A percentile compares a stretch with the other conserved stretches of the same genome.
Evolutionary conservation across 2,329 filamentous ascomycete species (phyloP).

Genomic region (Phaeosphaeriaceae sp.): DNA sequence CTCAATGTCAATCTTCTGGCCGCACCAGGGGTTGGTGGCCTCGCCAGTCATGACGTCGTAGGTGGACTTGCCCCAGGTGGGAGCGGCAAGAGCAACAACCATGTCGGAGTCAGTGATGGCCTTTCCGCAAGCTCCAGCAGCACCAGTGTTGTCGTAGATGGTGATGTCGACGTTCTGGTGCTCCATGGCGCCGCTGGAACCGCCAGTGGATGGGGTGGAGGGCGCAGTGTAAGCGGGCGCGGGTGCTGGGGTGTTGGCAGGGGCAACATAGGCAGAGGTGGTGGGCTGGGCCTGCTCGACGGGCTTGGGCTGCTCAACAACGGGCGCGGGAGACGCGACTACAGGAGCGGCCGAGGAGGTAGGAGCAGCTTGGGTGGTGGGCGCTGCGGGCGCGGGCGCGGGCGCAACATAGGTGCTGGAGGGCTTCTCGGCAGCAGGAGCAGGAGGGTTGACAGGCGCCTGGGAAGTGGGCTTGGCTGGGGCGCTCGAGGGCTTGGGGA

Average conservation of each 20-base stretch:
- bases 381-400: slow-evolving; percentile 6
- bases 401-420: slow-evolving; percentile 12
- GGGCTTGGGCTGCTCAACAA: slow-evolving; percentile 4
- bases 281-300: slow-evolving; percentile 10
- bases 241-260: slow-evolving; percentile 13
- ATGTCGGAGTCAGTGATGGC: slow-evolving; percentile 28
- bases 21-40: slow-evolving; percentile 44
- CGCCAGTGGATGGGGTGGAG: slow-evolving; percentile 6
- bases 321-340: slow-evolving; percentile 13
- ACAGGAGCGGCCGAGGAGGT: not conserved
- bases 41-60: slow-evolving; percentile 39
- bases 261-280: slow-evolving; percentile 13
- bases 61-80: slow-evolving; percentile 37
- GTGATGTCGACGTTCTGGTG: slow-evolving; percentile 40
- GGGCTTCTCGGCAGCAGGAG: slow-evolving; percentile 8
- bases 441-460: slow-evolving; percentile 17
- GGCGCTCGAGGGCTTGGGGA: slow-evolving; percentile 27
- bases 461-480: slow-evolving; percentile 17
- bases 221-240: slow-evolving; percentile 5
- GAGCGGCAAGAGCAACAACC: slow-evolving; percentile 38
- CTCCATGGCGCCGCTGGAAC: slow-evolving; percentile 7
- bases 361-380: not conserved
- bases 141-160: slow-evolving; percentile 42
- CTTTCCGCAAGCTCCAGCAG: slow-evolving; percentile 39
- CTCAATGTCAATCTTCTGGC: slow-evolving; percentile 39